Evolutionary conservation across 169 alveolate species (phyloP).

Genomic region (Plasmodium ovale): DNA sequence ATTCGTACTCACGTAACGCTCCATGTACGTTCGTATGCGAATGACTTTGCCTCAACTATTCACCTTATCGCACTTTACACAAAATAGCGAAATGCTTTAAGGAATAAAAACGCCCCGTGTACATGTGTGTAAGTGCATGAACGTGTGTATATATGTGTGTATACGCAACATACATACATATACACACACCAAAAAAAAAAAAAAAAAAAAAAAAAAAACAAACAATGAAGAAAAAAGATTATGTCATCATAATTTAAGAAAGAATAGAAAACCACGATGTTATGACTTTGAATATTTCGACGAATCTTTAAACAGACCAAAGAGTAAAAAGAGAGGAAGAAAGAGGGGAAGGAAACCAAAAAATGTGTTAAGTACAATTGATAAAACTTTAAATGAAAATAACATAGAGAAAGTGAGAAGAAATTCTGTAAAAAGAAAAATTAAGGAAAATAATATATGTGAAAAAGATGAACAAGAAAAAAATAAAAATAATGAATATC

Average conservation of each 20-base stretch:
- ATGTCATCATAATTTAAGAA: constrained; percentile 63
- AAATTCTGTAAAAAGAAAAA: constrained; percentile 4
- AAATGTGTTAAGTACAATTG: constrained; percentile 1
- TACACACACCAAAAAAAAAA: background rate
- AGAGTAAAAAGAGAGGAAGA: constrained; percentile 27
- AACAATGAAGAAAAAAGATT: constrained; percentile 48
- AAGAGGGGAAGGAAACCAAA: constrained; percentile 43
- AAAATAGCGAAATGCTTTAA: no score
- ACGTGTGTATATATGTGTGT: background rate
- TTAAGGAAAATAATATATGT: background rate
- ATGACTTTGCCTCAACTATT: no score
- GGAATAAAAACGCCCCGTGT: background rate
- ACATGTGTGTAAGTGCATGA: background rate
- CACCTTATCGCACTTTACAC: no score
- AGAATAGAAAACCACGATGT: constrained; percentile 67
- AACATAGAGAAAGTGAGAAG: constrained; percentile 7
- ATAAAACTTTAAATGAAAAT: background rate
- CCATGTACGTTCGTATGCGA: background rate
- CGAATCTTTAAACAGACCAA: constrained; percentile 29
- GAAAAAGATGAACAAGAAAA: background rate
- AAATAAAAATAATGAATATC: background rate
- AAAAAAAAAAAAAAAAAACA: constrained; percentile 10
- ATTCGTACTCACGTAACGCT: background rate
- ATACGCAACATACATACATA: background rate
- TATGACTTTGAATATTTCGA: constrained; percentile 63